These are phyloP conservation scores for Nymphaea thermarum DNA, from an alignment of 164 flowering plant genomes.

Conservation along the genomic window DNA sequence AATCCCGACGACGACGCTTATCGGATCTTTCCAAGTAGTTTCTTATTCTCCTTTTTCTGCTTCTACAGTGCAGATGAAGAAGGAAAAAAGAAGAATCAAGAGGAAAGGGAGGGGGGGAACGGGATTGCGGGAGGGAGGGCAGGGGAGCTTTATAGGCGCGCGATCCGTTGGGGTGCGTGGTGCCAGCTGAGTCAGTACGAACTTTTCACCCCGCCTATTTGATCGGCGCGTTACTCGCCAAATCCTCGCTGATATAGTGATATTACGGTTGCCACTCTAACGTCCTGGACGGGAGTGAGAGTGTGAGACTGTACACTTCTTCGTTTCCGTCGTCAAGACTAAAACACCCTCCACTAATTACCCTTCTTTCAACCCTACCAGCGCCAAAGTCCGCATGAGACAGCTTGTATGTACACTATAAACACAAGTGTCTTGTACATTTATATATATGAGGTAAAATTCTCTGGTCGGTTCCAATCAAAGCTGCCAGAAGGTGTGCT, in stretches of 20 bases:
- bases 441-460: too few species aligned
- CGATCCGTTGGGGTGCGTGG: not conserved
- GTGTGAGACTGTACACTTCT: not conserved
- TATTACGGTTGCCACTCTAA: not conserved
- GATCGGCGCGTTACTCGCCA: not conserved
- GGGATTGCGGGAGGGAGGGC: not conserved
- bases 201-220: not conserved
- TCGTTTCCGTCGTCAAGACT: too few species aligned
- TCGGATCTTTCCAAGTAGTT: not conserved
- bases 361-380: too few species aligned
- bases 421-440: too few species aligned
- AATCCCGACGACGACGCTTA: not conserved
- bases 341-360: too few species aligned
- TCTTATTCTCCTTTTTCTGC: not conserved
- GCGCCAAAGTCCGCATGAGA: too few species aligned
- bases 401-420: too few species aligned
- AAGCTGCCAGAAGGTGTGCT: too few species aligned
- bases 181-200: not conserved
- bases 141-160: not conserved
- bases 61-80: not conserved
- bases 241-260: not conserved
- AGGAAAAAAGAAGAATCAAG: not conserved
- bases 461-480: too few species aligned
- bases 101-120: not conserved
- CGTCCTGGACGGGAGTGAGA: not conserved